Conservation (phyloP, 1,284 basidiomycete genomes). For the Trichosporon ovoides region DNA sequence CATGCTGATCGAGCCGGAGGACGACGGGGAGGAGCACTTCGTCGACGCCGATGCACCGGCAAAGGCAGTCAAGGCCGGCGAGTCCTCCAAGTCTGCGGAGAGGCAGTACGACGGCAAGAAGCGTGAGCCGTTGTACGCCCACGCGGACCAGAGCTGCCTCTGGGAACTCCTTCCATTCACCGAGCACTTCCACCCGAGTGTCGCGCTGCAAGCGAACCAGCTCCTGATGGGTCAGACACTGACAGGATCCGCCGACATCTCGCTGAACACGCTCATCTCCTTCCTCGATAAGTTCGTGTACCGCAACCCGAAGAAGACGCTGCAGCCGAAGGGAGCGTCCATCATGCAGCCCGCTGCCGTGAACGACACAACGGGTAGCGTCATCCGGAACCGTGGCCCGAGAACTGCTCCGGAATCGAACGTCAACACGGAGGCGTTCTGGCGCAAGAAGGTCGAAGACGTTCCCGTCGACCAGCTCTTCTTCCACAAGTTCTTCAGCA, state of each 20-base stretch:
- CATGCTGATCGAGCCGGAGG: slow-evolving; percentile 57
- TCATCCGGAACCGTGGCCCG: slow-evolving; percentile 66
- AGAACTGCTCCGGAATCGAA: slow-evolving; percentile 50
- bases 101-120: slow-evolving; percentile 73
- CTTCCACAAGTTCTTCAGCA: slow-evolving; percentile 54
- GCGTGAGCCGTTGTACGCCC: slow-evolving; percentile 82
- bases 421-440: slow-evolving; percentile 63
- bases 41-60: slow-evolving; percentile 46
- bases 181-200: slow-evolving; percentile 84
- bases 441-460: slow-evolving; percentile 65
- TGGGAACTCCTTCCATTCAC: slow-evolving; percentile 85
- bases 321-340: slow-evolving; percentile 63
- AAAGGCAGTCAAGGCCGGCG: slow-evolving; percentile 5
- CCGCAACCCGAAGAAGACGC: slow-evolving; percentile 88
- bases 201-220: slow-evolving; percentile 79
- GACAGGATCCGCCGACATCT: slow-evolving; percentile 81
- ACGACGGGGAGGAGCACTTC: slow-evolving; percentile 54
- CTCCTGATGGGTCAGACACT: slow-evolving; percentile 63
- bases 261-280: slow-evolving; percentile 85
- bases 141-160: slow-evolving; percentile 73
- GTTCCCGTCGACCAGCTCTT: slow-evolving; percentile 81
- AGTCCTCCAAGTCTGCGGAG: slow-evolving; percentile 15
- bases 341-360: slow-evolving; percentile 90
- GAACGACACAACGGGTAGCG: slow-evolving; percentile 57
- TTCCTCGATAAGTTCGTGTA: slow-evolving; percentile 89